Base-by-base conservation (phyloP, 2,329 filamentous ascomycete genomes). In the Zelopaecilomyces penicillatus region DNA sequence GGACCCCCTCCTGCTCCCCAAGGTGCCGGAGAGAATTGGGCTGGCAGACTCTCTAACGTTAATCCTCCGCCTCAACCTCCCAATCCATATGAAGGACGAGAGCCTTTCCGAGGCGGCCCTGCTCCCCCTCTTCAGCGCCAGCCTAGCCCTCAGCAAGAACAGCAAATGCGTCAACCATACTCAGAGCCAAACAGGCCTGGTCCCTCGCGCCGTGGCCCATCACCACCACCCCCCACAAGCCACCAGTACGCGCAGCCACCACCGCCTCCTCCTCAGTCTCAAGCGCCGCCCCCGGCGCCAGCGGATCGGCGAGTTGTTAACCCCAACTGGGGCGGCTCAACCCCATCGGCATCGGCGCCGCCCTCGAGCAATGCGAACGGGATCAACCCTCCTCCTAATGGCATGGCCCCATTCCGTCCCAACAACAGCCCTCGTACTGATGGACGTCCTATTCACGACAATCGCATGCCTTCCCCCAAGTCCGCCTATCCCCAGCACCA, bases 401-500 rank as follows among this genome's bases (percentile, higher is more conserved):
- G 70, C 12, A 67, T 88, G 55, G 83, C 87, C 54, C 78, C 83
- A 12, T 95, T 91, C 68, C 80, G 83, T 30, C 59, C 62, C 46
- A 78, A 82, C 30, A 81, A 81, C 56, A 94, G 86, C 62, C 87
- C 90, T 48, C 80, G 87, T n/a, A 80, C 85, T 41, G 91, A 96
- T 53, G 82, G 89, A 39, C 80, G 89, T 42, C 84, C 85, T 2
- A 76, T 93, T 51, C 78, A 91, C 52, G 90, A 95, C 53, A 87
- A 84, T 59, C 82, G 86, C 48, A 85, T 90, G 66, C 80, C 87
- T n/a, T 96, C 91, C n/a, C 90, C 90, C 47, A 90, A 89, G 58
- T 85, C 87, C 34, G 82, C 80, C 6, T 95, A 93, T 58, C 82
- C 85, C 5, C 87, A 90, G 57, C 86, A 87, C 50, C 85, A 83